A percentile compares a stretch with the other conserved stretches of the same genome.
These are phyloP conservation scores for Nakaseomyces bracarensis DNA, from an alignment of 1,139 yeast species.

Conservation along the genomic window DNA sequence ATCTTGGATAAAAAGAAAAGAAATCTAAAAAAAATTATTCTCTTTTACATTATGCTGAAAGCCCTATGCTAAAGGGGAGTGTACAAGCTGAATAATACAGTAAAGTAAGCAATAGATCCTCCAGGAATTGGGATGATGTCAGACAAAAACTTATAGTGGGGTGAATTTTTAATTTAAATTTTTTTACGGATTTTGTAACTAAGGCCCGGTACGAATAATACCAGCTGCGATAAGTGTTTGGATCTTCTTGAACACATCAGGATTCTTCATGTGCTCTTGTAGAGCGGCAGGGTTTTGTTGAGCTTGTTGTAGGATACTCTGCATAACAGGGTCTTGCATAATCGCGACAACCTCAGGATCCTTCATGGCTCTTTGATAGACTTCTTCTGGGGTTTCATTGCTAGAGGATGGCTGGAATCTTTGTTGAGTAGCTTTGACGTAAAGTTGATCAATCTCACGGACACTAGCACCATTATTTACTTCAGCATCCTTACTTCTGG, in stretches of 20 bases:
- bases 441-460: conserved; percentile 75
- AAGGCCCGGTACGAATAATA: conserved; percentile 64
- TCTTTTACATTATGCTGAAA: no score
- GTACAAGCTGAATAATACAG: no score
- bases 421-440: conserved; percentile 66
- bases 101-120: neutral
- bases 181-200: neutral
- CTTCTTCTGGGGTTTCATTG: conserved; percentile 93
- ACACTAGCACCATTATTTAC: conserved; percentile 51
- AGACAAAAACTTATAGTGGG: neutral
- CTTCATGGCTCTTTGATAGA: conserved; percentile 79
- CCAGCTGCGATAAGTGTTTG: conserved; percentile 93
- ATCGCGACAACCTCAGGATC: conserved; percentile 92
- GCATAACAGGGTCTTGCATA: conserved; percentile 95
- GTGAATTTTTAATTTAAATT: neutral
- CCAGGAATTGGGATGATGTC: no score
- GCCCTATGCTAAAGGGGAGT: no score
- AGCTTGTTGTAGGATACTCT: conserved; percentile 88
- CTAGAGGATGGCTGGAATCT: conserved; percentile 69
- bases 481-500: conserved; percentile 66
- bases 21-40: no score
- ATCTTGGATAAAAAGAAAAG: no score
- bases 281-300: conserved; percentile 93
- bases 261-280: conserved; percentile 96
- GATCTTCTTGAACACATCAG: conserved; percentile 82